A percentile compares a stretch with the other conserved stretches of the same genome.
phyloP scores from a whole-genome alignment of 2,329 filamentous ascomycete species.

The Cladosporium sphaerospermum region DNA sequence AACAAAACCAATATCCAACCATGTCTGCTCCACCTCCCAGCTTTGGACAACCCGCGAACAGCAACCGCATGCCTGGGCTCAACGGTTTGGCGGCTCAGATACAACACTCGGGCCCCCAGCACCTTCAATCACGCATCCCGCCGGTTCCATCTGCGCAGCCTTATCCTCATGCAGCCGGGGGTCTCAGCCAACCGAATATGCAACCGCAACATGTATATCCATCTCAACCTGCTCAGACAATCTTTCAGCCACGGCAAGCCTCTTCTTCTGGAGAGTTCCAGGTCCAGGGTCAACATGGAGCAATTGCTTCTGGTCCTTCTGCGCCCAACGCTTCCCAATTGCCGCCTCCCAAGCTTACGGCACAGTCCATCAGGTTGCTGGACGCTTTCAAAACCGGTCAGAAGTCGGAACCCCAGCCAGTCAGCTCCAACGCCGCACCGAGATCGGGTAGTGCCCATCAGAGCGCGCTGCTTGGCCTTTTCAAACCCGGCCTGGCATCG shows the following conservation, averaged over 20 bases:
- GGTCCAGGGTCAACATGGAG: conserved; percentile 8
- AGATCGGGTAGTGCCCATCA: conserved; percentile 30
- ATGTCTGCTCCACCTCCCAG: conserved; percentile 14
- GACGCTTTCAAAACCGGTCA: conserved; percentile 47
- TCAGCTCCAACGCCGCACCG: neutral
- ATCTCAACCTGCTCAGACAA: neutral
- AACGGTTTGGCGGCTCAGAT: neutral
- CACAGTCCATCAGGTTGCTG: conserved; percentile 52
- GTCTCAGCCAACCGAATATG: neutral
- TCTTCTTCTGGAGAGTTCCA: neutral
- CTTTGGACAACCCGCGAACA: neutral
- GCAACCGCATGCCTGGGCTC: neutral
- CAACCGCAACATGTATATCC: neutral
- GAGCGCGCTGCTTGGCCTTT: conserved; percentile 40
- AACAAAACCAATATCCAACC: conserved; percentile 22
- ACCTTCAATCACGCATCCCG: neutral
- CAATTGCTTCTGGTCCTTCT: conserved; percentile 33
- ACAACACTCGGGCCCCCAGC: neutral
- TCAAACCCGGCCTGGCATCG: conserved; percentile 28
- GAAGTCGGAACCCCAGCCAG: neutral
- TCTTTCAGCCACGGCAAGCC: neutral
- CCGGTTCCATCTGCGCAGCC: neutral
- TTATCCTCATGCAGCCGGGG: neutral
- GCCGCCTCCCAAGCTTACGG: conserved; percentile 52
- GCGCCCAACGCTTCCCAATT: conserved; percentile 53